Evolutionary conservation across 179 eudicot species (phyloP), one percentile per base, ranked within the genome.

Genomic region (Monotropa hypopitys): DNA sequence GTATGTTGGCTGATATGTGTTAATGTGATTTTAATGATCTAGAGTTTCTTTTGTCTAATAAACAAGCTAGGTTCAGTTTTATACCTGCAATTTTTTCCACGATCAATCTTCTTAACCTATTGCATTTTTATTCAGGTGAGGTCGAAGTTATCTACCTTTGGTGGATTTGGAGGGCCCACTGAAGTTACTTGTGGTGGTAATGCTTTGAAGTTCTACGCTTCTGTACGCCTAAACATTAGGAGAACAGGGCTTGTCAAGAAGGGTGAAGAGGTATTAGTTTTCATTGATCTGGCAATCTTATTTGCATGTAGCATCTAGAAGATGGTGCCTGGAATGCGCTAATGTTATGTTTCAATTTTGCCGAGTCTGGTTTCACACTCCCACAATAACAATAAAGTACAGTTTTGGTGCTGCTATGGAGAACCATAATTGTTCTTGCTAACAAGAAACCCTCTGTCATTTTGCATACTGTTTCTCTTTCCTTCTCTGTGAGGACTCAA

Each of bases 171-270:
- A 81, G 99, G 96, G 49, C 90, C 99, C 43, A 68, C 87, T 47
- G 99, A 95, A 89, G 90, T 93, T 71, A 93, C 99, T 66, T 93
- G 98, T 81, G 99, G 99, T 79, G 99, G 99, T 23, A 95, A 95
- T 85, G 99, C 99, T 82, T 88, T 95, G 88, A 95, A 95, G 80
- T 95, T 95, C 79, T 95, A 95, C 82, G 98, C 99, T 20, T 95
- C 99, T 4, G 77, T 95, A 83, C 98, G 98, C 78, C 78, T 93
- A 61, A 90, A 93, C 81, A 86, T 95, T 59, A 90, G 77, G 88
- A 88, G 99, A 80, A 87, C 68, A 35, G 97, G 87, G 53, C 81
- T 84, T 74, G 83, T 95, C 83, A 95, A 95, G 90, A 93, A 87
- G 83, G 99, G 95, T 74, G 99, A 95, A 46, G 97, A 90, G 91